A percentile compares a stretch with the other conserved stretches of the same genome.
These are phyloP conservation scores for Pseudotsuga menziesii DNA, from an alignment of 75 land plant species.

Conservation along the genomic window DNA sequence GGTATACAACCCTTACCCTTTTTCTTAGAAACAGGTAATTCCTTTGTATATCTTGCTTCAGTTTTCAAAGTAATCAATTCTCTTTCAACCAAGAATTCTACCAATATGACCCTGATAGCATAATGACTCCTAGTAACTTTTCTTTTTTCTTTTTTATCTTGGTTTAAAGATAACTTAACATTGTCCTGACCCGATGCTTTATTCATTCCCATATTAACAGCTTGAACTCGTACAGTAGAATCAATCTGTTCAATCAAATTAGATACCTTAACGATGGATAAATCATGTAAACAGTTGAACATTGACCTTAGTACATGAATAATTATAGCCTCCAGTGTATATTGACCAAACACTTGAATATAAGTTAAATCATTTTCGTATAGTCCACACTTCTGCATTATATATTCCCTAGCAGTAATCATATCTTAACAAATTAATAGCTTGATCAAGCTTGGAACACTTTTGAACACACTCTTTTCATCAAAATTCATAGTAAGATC, in stretches of 20 bases:
- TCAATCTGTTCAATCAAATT: background rate
- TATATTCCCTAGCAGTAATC: background rate
- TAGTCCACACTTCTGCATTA: background rate
- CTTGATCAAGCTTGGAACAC: background rate
- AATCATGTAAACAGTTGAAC: background rate
- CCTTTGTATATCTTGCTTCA: background rate
- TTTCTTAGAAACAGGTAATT: no score
- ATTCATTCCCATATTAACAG: background rate
- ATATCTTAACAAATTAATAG: background rate
- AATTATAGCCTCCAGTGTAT: background rate
- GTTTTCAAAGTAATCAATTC: background rate
- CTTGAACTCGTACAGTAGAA: background rate
- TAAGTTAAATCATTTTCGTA: background rate
- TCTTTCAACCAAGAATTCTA: background rate
- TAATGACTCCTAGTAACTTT: background rate
- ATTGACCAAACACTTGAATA: background rate
- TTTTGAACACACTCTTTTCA: background rate
- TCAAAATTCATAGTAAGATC: background rate
- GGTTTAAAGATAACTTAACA: no score
- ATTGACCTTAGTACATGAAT: background rate
- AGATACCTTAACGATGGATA: background rate
- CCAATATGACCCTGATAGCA: background rate
- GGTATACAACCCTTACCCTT: background rate
- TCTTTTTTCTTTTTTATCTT: background rate
- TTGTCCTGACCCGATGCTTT: background rate